A percentile compares a stretch with the other conserved stretches of the same genome.
phyloP scores from a whole-genome alignment of 768 basidiomycete genomes.

The Clavulina sp. region DNA sequence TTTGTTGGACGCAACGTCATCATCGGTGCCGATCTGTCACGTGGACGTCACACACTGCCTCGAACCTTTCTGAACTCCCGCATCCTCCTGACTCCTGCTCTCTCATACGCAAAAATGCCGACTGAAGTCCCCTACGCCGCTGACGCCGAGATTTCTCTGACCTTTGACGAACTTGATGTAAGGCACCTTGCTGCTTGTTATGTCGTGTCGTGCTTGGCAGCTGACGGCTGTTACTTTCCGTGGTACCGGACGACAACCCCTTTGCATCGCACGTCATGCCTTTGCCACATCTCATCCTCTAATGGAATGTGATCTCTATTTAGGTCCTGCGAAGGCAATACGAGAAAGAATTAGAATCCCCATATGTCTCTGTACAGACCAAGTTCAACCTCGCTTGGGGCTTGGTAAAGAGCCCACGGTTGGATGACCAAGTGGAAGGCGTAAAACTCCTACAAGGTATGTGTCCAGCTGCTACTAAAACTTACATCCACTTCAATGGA shows the following conservation, averaged over 20 bases:
- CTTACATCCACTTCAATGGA: background rate
- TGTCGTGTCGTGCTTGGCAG: background rate
- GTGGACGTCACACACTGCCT: too few species aligned
- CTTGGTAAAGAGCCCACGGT: conserved; percentile 73
- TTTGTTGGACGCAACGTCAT: too few species aligned
- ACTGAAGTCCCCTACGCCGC: conserved; percentile 91
- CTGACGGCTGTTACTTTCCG: background rate
- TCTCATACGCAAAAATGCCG: conserved; percentile 17
- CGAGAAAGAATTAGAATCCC: conserved; percentile 67
- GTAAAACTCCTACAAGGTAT: conserved; percentile 79
- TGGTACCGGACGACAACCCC: background rate
- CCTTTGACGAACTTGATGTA: conserved; percentile 83
- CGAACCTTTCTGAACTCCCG: too few species aligned
- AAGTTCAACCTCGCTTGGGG: conserved; percentile 99
- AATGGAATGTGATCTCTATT: background rate
- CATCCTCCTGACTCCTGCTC: too few species aligned
- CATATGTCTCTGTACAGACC: conserved; percentile 82
- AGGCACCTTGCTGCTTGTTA: conserved; percentile 7
- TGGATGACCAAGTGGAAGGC: conserved; percentile 80
- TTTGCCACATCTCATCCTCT: background rate
- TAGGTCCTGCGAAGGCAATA: conserved; percentile 80
- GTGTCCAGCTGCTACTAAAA: conserved; percentile 8
- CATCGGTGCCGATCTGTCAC: too few species aligned
- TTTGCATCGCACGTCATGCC: background rate
- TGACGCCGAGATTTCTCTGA: conserved; percentile 76